phyloP scores from a whole-genome alignment of 352 stramenopile species.

The Halophytophthora batemanensis region DNA sequence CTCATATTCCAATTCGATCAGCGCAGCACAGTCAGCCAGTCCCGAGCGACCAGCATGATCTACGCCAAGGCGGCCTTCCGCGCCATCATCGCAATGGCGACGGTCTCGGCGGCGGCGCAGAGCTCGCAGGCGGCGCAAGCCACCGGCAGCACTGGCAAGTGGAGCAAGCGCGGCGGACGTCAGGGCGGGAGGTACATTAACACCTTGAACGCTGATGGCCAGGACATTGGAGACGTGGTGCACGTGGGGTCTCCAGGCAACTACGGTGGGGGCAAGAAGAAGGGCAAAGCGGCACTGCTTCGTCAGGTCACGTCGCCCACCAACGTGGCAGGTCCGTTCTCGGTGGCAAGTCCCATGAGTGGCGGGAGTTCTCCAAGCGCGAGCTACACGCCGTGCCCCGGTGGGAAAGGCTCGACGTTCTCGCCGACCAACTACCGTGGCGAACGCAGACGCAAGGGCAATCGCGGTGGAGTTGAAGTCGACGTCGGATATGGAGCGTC shows the following conservation, averaged over 20 bases:
- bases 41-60: conserved; percentile 38
- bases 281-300: conserved; percentile 17
- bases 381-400: neutral
- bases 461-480: no score
- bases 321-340: no score
- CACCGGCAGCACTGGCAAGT: conserved; percentile 16
- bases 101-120: conserved; percentile 38
- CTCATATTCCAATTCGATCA: no score
- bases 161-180: no score
- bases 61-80: conserved; percentile 58
- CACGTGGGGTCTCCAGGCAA: conserved; percentile 37
- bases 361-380: conserved; percentile 30
- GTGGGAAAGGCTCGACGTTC: neutral
- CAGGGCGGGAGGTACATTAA: conserved; percentile 20
- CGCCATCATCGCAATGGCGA: conserved; percentile 54
- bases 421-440: neutral
- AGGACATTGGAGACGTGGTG: conserved; percentile 3
- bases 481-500: no score
- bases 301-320: conserved; percentile 41
- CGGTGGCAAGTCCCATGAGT: conserved; percentile 40
- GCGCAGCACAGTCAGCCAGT: no score
- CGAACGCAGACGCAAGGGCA: no score
- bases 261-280: conserved; percentile 33
- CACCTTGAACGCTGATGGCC: conserved; percentile 28
- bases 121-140: conserved; percentile 32